Percentiles rank a stretch among this genome's conserved stretches.
These are phyloP conservation scores for Saururus chinensis DNA, from an alignment of 164 flowering plant genomes.

Conservation along the genomic window DNA sequence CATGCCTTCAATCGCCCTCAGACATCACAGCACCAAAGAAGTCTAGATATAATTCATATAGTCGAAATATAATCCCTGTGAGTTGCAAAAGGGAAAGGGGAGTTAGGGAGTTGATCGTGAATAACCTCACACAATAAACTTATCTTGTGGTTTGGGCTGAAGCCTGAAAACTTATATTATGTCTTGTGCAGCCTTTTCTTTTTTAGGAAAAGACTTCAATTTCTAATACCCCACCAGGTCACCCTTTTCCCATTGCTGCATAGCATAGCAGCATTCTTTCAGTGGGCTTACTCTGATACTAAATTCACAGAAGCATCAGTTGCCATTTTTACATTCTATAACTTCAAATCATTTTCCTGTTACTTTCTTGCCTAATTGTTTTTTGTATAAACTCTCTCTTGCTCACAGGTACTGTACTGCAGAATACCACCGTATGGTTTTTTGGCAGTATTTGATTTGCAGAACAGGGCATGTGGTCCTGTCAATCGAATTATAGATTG, in stretches of 20 bases:
- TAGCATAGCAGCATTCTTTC: too few species aligned
- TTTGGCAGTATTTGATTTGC: constrained; percentile 3
- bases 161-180: not conserved
- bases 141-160: not conserved
- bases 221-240: not conserved
- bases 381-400: not conserved
- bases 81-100: too few species aligned
- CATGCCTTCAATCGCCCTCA: too few species aligned
- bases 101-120: too few species aligned
- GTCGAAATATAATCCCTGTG: too few species aligned
- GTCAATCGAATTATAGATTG: not conserved
- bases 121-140: too few species aligned
- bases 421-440: constrained; percentile 2
- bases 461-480: constrained; percentile 1
- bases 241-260: too few species aligned
- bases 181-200: not conserved
- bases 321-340: not conserved
- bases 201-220: not conserved
- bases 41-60: too few species aligned
- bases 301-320: not conserved
- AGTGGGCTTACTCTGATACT: not conserved
- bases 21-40: too few species aligned
- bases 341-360: not conserved
- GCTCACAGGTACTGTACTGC: constrained; percentile 2
- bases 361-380: not conserved